Evolutionary conservation across 208 protist genomes (phyloP), one percentile per base, ranked within the genome.

Genomic region (Herpetomonas muscarum): DNA sequence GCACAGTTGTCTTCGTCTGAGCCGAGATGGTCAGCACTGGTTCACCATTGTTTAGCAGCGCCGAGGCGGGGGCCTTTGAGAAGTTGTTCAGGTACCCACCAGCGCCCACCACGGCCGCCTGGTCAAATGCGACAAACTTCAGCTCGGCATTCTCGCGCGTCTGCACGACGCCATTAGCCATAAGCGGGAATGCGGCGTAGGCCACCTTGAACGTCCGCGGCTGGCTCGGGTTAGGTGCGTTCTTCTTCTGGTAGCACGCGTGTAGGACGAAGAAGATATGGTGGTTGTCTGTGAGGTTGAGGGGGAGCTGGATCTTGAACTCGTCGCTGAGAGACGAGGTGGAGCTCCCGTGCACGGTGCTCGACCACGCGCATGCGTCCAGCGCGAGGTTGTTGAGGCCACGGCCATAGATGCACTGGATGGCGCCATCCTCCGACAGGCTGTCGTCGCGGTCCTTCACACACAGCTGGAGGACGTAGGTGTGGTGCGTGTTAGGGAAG

Each of bases 251-350:
- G 60, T 79, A 76, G 1, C 64, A 74, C 9, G 85, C 88, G 63
- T 89, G 87, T 42, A 95, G 75, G 12, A 77, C 91, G 36, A 95
- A 81, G 55, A 95, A 92, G 37, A 95, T 80, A 60, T 95, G 88
- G 49, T 90, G 83, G n/a, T 55, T 51, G 45, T 92, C 71, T 1
- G 76, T 85, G 25, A 92, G 71, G 57, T 90, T 85, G 15, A 91
- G 72, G 10, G 88, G 88, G 12, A 95, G 73, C 64, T 93, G 85
- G 34, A 95, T 61, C 74, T 95, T 95, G 70, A 92, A 82, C 61
- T 95, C 88, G 52, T 95, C 85, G 62, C 54, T 92, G 13, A 95
- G 61, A 12, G 53, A 28, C 24, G 81, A 78, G 28, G 91, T 78
- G 46, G 45, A 60, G 42, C 56, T 73, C 39, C 49, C 76, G 56